Base-by-base conservation (phyloP, 75 land plant genomes). In the Sequoia sempervirens region DNA sequence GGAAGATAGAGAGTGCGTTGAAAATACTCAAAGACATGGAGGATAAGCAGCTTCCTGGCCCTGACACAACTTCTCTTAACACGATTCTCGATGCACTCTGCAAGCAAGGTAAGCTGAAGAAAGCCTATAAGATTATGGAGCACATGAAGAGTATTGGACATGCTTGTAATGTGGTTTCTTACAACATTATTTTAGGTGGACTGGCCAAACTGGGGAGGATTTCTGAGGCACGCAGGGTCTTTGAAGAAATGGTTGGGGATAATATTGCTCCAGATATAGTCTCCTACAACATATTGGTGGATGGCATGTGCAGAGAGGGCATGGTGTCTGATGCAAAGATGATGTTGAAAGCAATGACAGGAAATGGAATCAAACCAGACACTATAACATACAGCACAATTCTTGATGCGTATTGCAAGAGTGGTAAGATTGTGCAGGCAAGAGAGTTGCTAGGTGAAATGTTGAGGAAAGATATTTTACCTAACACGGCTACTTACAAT, bases 401-500 rank as follows among this genome's bases (percentile, higher is more conserved):
- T 61, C 86, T 96, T 28, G 85, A 95, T 82, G 91, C 93, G 17
- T 93, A 86, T 85, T 96, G 98, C 88, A 89, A 87, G 26, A 94
- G 87, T 81, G 96, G 93, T 26, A 92, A 90, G 75, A 84, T 91
- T 46, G 32, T 75, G 56, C 90, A 86, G 26, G 97, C 97, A 41
- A 91, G 88, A 52, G 82, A 84, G 56, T 58, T 95, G 82, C 89
- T 95, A 17, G 87, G 89, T 68, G 95, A 96, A 58, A 96, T 96
- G 98, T 87, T 87, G 40, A 84, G 82, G 5, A 80, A 69, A 79
- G 90, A 88, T n/a, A 89, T 91, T 87, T 85, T 83, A 11, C 95
- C 97, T 38, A 93, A 91, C 43, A 84, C 74, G n/a, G 91, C 88
- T 58, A 93, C 97, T 14, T 96, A 92, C 87, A 96, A 95, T 84